phyloP scores from a whole-genome alignment of 306 rosid genomes.

The Quercus suber region DNA sequence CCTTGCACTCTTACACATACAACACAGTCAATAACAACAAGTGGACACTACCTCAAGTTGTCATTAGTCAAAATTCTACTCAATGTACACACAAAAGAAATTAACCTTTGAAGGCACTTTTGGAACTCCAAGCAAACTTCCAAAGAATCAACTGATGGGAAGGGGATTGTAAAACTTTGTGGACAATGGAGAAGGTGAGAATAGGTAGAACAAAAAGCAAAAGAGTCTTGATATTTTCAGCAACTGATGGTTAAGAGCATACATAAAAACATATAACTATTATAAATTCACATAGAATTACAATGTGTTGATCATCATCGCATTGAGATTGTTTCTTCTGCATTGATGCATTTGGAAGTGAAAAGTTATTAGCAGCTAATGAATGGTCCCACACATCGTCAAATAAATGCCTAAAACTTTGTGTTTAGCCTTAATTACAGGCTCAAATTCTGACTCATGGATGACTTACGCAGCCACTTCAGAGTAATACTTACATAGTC shows the following conservation, averaged over 20 bases:
- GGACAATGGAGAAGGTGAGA: conserved; percentile 66
- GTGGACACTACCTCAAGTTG: too few relatives aligned
- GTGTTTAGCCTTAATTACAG: conserved; percentile 56
- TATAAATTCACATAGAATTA: conserved; percentile 19
- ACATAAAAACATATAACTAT: neutral
- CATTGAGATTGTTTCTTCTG: conserved; percentile 53
- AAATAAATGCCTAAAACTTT: conserved; percentile 7
- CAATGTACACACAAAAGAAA: too few relatives aligned
- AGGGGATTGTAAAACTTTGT: conserved; percentile 34
- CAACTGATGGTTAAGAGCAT: conserved; percentile 1
- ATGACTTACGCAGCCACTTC: conserved; percentile 19
- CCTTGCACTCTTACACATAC: too few relatives aligned
- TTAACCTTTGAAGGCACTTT: too few relatives aligned
- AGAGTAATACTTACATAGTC: too few relatives aligned
- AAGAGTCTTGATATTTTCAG: conserved; percentile 47
- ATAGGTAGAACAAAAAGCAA: conserved; percentile 48
- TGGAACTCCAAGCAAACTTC: too few relatives aligned
- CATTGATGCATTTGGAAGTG: conserved; percentile 40
- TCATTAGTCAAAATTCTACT: too few relatives aligned
- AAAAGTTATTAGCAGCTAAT: conserved; percentile 36
- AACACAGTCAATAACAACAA: too few relatives aligned
- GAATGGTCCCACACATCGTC: too few relatives aligned
- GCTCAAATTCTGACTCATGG: conserved; percentile 47
- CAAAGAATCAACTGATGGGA: too few relatives aligned
- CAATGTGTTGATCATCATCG: conserved; percentile 61